Percentiles rank a stretch among this genome's conserved stretches.
Conservation (phyloP, 2,329 filamentous ascomycete species). For the Pseudogymnoascus sp. region DNA sequence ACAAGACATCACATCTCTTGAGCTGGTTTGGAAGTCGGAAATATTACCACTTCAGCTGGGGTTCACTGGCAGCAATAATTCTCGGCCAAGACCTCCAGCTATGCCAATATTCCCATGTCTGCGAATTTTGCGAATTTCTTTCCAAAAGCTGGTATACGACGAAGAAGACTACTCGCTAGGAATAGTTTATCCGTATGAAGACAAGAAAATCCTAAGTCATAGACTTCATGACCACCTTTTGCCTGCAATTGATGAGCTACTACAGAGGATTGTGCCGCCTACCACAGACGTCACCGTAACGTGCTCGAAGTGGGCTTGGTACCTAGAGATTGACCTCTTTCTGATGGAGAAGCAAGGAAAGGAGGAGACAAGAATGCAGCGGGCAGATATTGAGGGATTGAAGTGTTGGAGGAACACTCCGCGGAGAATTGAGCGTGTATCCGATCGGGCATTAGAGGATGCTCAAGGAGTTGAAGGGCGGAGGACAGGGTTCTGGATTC, state of each 20-base stretch:
- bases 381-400: not conserved
- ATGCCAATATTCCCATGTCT: not conserved
- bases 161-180: not conserved
- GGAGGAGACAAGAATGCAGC: not conserved
- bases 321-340: not conserved
- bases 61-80: not conserved
- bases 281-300: not conserved
- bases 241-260: not conserved
- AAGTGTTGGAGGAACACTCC: not conserved
- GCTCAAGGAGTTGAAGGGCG: not conserved
- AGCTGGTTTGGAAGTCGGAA: not conserved
- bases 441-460: not conserved
- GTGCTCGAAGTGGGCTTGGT: not conserved
- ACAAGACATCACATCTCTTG: not conserved
- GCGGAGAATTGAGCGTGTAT: not conserved
- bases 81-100: not conserved
- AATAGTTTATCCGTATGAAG: not conserved
- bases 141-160: not conserved
- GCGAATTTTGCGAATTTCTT: not conserved
- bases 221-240: not conserved
- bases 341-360: not conserved
- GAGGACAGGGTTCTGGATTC: not conserved
- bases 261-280: not conserved
- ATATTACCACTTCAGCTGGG: not conserved
- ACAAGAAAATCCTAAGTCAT: not conserved